Percentiles rank a stretch among this genome's conserved stretches.
phyloP scores from a whole-genome alignment of 2,329 filamentous ascomycete species.

The Arthrobotrys iridis region DNA sequence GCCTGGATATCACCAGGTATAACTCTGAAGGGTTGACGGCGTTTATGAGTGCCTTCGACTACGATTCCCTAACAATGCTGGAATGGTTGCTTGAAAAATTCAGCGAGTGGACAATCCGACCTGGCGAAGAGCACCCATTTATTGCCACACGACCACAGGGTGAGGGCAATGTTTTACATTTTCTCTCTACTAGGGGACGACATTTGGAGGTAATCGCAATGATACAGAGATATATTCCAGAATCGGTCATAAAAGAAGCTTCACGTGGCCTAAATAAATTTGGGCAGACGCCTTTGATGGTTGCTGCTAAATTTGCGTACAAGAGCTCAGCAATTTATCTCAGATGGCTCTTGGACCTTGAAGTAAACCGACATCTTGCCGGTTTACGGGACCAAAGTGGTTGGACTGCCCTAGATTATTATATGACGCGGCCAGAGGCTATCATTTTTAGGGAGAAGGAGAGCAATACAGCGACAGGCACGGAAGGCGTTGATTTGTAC shows the following conservation, averaged over 20 bases:
- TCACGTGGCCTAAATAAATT: background rate
- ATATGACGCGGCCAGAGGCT: no score
- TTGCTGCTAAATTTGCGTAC: background rate
- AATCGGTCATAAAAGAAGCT: background rate
- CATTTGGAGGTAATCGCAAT: background rate
- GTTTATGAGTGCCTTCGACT: background rate
- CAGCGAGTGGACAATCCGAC: background rate
- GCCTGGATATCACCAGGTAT: background rate
- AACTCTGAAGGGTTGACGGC: background rate
- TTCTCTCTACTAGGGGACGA: background rate
- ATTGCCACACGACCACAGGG: background rate
- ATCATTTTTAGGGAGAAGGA: background rate
- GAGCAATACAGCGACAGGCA: background rate
- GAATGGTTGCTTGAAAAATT: background rate
- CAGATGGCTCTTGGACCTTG: background rate
- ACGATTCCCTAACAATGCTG: background rate
- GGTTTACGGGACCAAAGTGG: background rate
- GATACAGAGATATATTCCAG: background rate
- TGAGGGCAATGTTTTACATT: background rate
- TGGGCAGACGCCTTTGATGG: background rate
- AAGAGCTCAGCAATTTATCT: background rate
- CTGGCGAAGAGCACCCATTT: background rate
- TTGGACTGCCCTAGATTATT: background rate
- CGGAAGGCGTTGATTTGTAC: background rate
- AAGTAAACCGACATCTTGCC: background rate